Evolutionary conservation across 1,139 yeast species (phyloP), one percentile per base, ranked within the genome.

Genomic region (Geotrichum cucujoidarum): DNA sequence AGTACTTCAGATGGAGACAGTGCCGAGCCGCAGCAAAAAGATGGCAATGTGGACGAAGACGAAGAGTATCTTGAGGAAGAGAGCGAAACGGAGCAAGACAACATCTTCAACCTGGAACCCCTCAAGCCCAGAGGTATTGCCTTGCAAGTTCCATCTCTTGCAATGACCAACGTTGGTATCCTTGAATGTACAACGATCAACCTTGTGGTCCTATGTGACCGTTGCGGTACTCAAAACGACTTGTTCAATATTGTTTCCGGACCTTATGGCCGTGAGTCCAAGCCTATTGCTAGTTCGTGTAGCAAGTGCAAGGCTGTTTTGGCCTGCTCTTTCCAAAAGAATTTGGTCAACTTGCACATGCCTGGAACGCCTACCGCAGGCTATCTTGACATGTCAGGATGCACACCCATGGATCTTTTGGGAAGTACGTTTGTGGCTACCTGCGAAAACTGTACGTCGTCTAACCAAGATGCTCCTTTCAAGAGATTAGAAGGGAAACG

Each of bases 401-500:
- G 74, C 45, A 50, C 58, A 3, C 68, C 68, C 2, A 54, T 58
- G 4, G 70, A 70, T 43, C 43, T 69, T 43, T 56, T 69, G 33
- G 71, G 72, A 1, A 60, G 68, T 18, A 53, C 66, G 10, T 69
- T 65, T 52, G 52, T 56, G n/a, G 68, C 70, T 4, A 63, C 71
- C 5, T 70, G 74, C 49, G 67, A 55, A 5, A 55, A 60, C 30
- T 70, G 74, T 55, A 55, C 63, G 32, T 60, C 59, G 14, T 24
- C 43, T 18, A 56, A 55, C 38, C 54, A 44, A 36, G 55, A 52
- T 25, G 55, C 44, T 52, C 66, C 56, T 48, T 63, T 70, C 52
- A 59, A 62, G 25, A 60, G 62, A 31, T 60, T 68, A 13, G 69
- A 67, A 31, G 49, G 63, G 18, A 69, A 70, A 5, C 65, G 65